Base-by-base conservation (phyloP, 495 filamentous ascomycete genomes). In the Penicillium waksmanii region DNA sequence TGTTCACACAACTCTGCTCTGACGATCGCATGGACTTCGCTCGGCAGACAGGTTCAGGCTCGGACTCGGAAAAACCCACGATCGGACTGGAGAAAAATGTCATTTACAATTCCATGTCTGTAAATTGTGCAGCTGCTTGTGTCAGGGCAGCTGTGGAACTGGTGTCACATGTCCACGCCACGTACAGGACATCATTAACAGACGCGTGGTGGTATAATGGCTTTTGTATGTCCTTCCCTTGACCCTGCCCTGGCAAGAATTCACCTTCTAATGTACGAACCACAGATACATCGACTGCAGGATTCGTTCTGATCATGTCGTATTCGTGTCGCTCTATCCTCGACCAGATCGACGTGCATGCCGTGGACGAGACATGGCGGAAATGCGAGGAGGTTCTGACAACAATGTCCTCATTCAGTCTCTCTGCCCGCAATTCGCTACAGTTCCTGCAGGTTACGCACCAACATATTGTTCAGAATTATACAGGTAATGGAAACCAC, bases 191-290 rank as follows among this genome's bases (percentile, higher is more conserved):
- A 3, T 61, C 66, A 5, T 51, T 61, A 4, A 76, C 78, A 13
- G 74, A 73, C 36, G 71, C 77, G 4, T 81, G 79, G 79, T 81
- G 79, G 76, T 80, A 77, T 56, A 77, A 77, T 63, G 74, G 71
- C 2, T 74, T 79, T 17, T 81, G 77, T 80, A 65, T n/a, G 74
- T 57, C 6, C 1, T 36, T 7, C 6, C 17, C 42, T n/a, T 18
- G 40, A 7, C 3, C 10, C 17, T 9, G 8, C 47, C 49, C 42
- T n/a, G 7, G 11, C 15, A 18, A 31, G 1, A 7, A 0, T 17
- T 7, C 7, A 51, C 15, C 15, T 12, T 46, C 33, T 52, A 10
- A 42, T 50, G 40, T 55, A 27, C 19, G 36, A 13, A 8, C 9
- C n/a, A 31, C 46, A 80, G 76, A 79, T 59, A 71, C 71, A 31